Evolutionary conservation across 148 eudicot species (phyloP), one percentile per base, ranked within the genome.

Genomic region (Amaranthus hypochondriacus): DNA sequence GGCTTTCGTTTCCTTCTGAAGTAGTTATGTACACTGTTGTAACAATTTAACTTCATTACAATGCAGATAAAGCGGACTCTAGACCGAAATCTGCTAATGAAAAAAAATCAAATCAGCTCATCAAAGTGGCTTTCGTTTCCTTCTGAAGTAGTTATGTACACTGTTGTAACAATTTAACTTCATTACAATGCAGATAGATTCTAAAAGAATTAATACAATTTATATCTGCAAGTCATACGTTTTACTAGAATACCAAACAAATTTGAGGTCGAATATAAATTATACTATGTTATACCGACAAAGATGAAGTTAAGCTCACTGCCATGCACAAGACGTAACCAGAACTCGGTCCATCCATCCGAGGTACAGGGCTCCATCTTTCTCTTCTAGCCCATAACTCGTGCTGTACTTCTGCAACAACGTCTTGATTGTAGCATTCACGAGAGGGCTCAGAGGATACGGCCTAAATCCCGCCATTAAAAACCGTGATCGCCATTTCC

Each of bases 401-500:
- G 66, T 73, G 12, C 77, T 80, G 57, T 85, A 89, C 75, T 74
- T 83, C 76, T 80, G 69, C 13, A 87, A 75, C 52, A 89, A 70
- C 15, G 46, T 18, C 64, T 54, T 77, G 52, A 89, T 85, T 1
- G 88, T 82, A 13, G 79, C 57, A 74, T 85, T 87, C 12, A 89
- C 89, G 56, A 72, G 50, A 0, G 86, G 73, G 71, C 85, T 89
- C 52, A 89, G 73, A 7, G 90, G 86, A 59, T 73, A 87, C 4
- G 84, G 89, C 48, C 6, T 84, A 59, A 87, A 89, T 14, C 93
- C 93, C 6, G 93, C 90, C 90, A 85, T 84, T 49, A 46, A 5
- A 53, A 89, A 82, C 74, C 92, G 78, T 0, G 86, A 87, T 56
- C 76, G 83, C 90, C 92, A 89, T 75, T 89, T 87, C 39, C 87